Evolutionary conservation across 176 grass and related monocot species (phyloP).

Genomic region (Olyra latifolia): DNA sequence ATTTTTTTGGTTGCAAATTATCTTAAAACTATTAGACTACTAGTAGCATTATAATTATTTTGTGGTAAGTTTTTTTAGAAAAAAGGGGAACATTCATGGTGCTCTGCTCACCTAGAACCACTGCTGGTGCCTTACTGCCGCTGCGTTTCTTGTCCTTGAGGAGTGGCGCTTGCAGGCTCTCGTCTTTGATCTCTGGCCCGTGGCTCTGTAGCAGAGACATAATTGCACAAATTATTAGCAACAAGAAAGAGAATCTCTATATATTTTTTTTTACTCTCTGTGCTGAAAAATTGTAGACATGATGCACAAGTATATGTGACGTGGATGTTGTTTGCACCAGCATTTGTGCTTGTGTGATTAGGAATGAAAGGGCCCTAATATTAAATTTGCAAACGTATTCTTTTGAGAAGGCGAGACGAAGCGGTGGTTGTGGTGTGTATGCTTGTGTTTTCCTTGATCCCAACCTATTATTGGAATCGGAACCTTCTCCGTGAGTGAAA

Average conservation of each 20-base stretch:
- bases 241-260: not conserved
- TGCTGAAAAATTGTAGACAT: not conserved
- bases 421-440: not conserved
- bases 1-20: not conserved
- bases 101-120: constrained; percentile 37
- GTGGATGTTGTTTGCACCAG: not conserved
- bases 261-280: not conserved
- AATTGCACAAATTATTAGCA: not conserved
- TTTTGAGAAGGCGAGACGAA: not conserved
- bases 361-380: not conserved
- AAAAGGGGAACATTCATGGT: not conserved
- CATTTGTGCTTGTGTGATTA: not conserved
- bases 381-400: not conserved
- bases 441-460: not conserved
- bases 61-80: not conserved
- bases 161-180: constrained; percentile 32
- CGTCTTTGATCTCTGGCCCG: constrained; percentile 4
- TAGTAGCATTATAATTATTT: not conserved
- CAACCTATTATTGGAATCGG: not conserved
- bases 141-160: constrained; percentile 27
- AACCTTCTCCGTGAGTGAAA: constrained; percentile 8
- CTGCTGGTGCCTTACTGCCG: constrained; percentile 31
- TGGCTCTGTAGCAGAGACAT: constrained; percentile 26
- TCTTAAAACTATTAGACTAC: not conserved
- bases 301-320: not conserved